Evolutionary conservation across 2,329 filamentous ascomycete genomes (phyloP).

Genomic region (Microdochium trichocladiopsis): DNA sequence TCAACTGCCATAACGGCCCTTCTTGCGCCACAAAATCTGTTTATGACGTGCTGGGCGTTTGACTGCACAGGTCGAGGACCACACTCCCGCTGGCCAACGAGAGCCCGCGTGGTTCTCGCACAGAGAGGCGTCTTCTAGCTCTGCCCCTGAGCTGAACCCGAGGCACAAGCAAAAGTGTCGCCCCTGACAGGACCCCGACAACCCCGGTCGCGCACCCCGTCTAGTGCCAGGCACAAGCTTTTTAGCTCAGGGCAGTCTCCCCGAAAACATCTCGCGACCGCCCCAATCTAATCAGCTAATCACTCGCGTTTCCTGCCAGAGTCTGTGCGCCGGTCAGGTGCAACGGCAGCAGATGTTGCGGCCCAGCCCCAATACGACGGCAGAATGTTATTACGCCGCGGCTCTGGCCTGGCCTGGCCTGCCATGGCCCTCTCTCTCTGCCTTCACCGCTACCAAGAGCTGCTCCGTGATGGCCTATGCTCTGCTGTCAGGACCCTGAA

Average conservation of each 20-base stretch:
- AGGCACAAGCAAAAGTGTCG: neutral
- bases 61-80: too few relatives aligned
- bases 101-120: too few relatives aligned
- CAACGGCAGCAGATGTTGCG: neutral
- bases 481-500: too few relatives aligned
- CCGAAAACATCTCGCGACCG: neutral
- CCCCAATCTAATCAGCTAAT: neutral
- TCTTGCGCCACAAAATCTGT: too few relatives aligned
- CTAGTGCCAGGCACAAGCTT: neutral
- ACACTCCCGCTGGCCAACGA: too few relatives aligned
- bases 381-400: too few relatives aligned
- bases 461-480: too few relatives aligned
- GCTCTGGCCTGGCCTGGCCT: neutral
- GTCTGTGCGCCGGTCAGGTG: neutral
- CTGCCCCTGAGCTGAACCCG: too few relatives aligned
- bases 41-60: too few relatives aligned
- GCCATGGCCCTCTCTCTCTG: neutral
- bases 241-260: neutral
- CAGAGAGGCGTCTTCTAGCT: too few relatives aligned
- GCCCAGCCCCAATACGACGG: neutral
- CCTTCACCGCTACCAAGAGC: neutral
- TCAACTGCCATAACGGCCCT: too few relatives aligned
- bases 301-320: too few relatives aligned
- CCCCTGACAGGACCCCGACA: neutral
- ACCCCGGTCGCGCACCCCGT: neutral